Conservation (phyloP, 2,329 filamentous ascomycete species). For the Xylariales sp. region DNA sequence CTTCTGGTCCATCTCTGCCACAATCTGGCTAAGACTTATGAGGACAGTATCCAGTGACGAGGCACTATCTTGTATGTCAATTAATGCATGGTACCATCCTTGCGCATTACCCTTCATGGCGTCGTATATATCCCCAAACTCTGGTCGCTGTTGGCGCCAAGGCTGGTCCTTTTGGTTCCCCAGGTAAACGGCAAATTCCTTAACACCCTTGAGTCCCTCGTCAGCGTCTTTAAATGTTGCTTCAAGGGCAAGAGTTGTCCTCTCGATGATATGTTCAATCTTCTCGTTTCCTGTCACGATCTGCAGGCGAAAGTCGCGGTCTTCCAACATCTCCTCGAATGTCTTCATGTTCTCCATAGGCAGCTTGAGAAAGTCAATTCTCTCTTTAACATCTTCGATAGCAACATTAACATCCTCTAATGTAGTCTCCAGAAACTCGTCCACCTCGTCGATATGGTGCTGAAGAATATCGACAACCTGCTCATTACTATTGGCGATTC, state of each 20-base stretch:
- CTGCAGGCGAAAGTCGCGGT: slow-evolving; percentile 82
- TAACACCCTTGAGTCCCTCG: slow-evolving; percentile 80
- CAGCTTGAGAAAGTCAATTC: slow-evolving; percentile 82
- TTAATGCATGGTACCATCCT: slow-evolving; percentile 86
- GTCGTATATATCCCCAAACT: slow-evolving; percentile 78
- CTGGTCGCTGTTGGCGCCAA: slow-evolving; percentile 70
- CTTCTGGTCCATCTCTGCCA: slow-evolving; percentile 86
- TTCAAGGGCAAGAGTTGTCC: slow-evolving; percentile 80
- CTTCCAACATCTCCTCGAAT: slow-evolving; percentile 89
- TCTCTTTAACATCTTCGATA: slow-evolving; percentile 80
- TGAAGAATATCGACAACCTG: slow-evolving; percentile 92
- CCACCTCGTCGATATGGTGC: slow-evolving; percentile 91
- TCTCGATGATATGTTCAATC: slow-evolving; percentile 88
- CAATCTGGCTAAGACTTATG: slow-evolving; percentile 78
- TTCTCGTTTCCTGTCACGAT: slow-evolving; percentile 89
- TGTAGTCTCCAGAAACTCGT: slow-evolving; percentile 87
- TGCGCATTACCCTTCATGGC: slow-evolving; percentile 95
- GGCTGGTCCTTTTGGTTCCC: slow-evolving; percentile 70
- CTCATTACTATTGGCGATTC: slow-evolving; percentile 86
- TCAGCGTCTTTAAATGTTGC: slow-evolving; percentile 82
- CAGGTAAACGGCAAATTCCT: slow-evolving; percentile 82
- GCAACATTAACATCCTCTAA: slow-evolving; percentile 87
- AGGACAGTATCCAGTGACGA: slow-evolving; percentile 76
- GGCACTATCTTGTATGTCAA: slow-evolving; percentile 78
- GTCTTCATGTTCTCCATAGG: slow-evolving; percentile 84